Base-by-base conservation (phyloP, 371 early-diverging fungal species). In the Mortierella sp. region DNA sequence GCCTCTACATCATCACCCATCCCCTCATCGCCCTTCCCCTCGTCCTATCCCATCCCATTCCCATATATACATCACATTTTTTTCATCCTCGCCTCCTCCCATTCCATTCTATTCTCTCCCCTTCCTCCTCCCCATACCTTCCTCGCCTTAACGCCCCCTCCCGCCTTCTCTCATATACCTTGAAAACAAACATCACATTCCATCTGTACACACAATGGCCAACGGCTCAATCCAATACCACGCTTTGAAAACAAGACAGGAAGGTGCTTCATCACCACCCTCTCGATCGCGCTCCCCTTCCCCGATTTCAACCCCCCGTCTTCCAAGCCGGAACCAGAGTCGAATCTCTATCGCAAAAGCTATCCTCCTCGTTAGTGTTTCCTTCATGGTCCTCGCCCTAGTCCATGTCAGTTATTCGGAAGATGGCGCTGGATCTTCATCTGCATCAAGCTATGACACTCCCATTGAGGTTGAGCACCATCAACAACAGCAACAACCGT, bases 361-460 rank as follows among this genome's bases (percentile, higher is more conserved):
- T 13, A n/a, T 76, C 16, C 3, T 77, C 47, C 60, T 81, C 8
- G 76, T 77, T 50, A 73, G 77, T 54, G 48, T 74, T 4, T 70
- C 81, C 10, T 76, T 77, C 9, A 73, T 76, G 74, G 55, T 70
- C 54, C 44, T 81, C 19, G 73, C 77, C 19, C 54, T 81, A 24
- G 31, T 70, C 44, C 74, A 81, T 31, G 31, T 58, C 31, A 74
- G 45, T 58, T 71, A 70, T 21, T 48, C 70, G n/a, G 47, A 44
- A 14, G 11, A 47, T 28, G 24, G 19, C 21, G 28, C 24, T 11
- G 28, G 8, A 21, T 11, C 42, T 38, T 38, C 42, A 5, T 5
- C 42, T 38, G 5, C 42, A 38, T 3, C 42, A 38, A 5, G 42
- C 42, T 3, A 38, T 24, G 34, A 48, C 21, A 72, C 73, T 7